Evolutionary conservation across 805 yeast species (phyloP), one percentile per base, ranked within the genome.

Genomic region (Ogataea sp.): DNA sequence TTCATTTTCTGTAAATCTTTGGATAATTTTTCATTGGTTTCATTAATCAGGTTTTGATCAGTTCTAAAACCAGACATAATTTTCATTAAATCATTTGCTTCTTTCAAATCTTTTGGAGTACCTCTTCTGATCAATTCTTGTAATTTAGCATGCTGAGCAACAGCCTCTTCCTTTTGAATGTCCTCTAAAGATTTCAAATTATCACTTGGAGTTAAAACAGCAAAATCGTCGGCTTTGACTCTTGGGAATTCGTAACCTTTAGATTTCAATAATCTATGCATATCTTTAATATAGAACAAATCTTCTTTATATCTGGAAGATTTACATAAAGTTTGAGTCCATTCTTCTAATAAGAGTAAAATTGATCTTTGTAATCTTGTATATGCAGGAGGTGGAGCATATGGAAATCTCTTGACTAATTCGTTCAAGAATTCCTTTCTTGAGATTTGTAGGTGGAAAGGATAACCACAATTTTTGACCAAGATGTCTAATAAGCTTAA

Each of bases 391-490:
- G 97, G 96, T 1, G 98, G 97, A 53, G 86, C 77, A 56, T 89
- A 97, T 2, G 97, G 97, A 64, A 93, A 93, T 57, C 86, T 67
- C 52, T 86, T 83, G 20, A 93, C 98, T 53, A 93, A 71, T 55
- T 87, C 96, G 58, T 93, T 93, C 53, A 93, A 70, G 51, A 93
- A 93, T 58, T 90, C 97, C 61, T 93, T 89, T 43, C 97, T 75
- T 3, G 96, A 84, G 39, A 93, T 86, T 63, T 93, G 98, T 36
- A 93, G 69, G 49, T 93, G 98, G 64, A 93, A 78, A 7, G 98
- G 97, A 59, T 90, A 93, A 5, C 97, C 98, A 65, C 99, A 93
- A 66, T 93, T 93, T 64, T 93, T 93, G 39, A 93, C 98, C 50
- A 93, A 67, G 39, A 86, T 86, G 56, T 93, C 99, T 44, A 93